Base-by-base conservation (phyloP, 768 basidiomycete species). In the Pisolithus microcarpus region DNA sequence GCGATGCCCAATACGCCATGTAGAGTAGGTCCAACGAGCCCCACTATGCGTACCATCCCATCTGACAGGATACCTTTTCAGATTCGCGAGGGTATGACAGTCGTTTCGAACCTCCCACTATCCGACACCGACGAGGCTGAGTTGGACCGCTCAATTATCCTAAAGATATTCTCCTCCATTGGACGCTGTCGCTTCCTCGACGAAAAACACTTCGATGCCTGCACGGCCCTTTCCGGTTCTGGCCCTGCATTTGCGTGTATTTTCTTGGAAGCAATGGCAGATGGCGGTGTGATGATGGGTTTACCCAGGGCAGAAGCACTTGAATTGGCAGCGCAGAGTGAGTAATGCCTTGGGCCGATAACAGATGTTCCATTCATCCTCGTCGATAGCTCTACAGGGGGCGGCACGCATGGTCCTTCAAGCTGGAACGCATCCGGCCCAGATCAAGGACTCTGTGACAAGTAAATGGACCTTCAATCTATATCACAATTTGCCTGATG, bases 221-320 rank as follows among this genome's bases (percentile, higher is more conserved):
- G 91, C 65, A 99, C 96, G 0, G 96, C 96, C 10, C 76, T 99
- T 3, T 91, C 90, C 15, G 96, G 94, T 0, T 92, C 91, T 7
- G 96, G 96, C 0, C 96, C 96, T 37, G 96, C 96, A 0, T 98
- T 99, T 68, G 93, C 91, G 1, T 93, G 91, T 58, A 84, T 98
- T 45, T 91, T 98, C 61, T 76, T 99, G 56, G 96, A 99, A 68
- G 95, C 96, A 0, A 96, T 99, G 93, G 87, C 92, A 1, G 96
- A 98, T 66, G 96, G 96, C 24, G 96, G 93, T 40, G 96, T 98
- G 43, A 98, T 99, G 95, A 98, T 98, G 96, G 96, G 96, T 28
- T 71, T 99, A 47, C 96, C 96, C 3, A 76, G 96, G 54, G 80
- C 83, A 2, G 96, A 97, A 67, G 93, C 96, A 5, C 70, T 98